Evolutionary conservation across 1,284 basidiomycete genomes (phyloP).

Genomic region (Sphagnurus paluster): DNA sequence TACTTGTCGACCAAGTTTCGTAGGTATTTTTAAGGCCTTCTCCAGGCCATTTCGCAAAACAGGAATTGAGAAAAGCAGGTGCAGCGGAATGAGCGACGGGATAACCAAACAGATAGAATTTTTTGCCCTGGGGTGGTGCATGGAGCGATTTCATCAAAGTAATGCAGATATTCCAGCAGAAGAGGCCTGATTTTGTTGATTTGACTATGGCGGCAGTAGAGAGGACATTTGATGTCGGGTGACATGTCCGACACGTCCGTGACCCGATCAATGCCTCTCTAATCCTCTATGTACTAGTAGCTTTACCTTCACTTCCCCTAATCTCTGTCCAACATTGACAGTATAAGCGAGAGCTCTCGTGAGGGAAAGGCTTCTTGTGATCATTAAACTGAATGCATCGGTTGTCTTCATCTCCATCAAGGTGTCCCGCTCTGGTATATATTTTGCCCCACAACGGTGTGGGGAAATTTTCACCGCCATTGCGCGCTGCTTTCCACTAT

Average conservation of each 20-base stretch:
- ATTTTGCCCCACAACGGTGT: neutral
- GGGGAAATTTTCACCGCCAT: slow-evolving; percentile 2
- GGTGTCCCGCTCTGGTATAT: neutral
- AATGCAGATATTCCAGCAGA: too few relatives aligned
- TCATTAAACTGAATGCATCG: neutral
- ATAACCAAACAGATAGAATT: slow-evolving; percentile 33
- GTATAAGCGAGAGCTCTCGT: too few relatives aligned
- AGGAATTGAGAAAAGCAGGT: slow-evolving; percentile 33
- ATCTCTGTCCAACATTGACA: too few relatives aligned
- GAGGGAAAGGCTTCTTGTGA: too few relatives aligned
- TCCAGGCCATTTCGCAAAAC: slow-evolving; percentile 27
- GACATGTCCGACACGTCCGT: too few relatives aligned
- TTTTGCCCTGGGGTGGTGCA: slow-evolving; percentile 21
- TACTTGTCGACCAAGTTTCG: slow-evolving; percentile 31
- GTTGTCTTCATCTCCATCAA: neutral
- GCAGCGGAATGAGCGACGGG: slow-evolving; percentile 37
- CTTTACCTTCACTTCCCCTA: too few relatives aligned
- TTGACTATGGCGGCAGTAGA: too few relatives aligned
- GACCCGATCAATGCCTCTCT: too few relatives aligned
- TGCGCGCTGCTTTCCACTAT: slow-evolving; percentile 7
- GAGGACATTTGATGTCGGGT: too few relatives aligned
- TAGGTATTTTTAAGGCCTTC: slow-evolving; percentile 25
- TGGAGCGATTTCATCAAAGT: neutral
- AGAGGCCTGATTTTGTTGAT: too few relatives aligned
- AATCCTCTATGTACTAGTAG: too few relatives aligned